Conservation (phyloP, 2,329 filamentous ascomycete genomes). For the Talaromyces islandicus region DNA sequence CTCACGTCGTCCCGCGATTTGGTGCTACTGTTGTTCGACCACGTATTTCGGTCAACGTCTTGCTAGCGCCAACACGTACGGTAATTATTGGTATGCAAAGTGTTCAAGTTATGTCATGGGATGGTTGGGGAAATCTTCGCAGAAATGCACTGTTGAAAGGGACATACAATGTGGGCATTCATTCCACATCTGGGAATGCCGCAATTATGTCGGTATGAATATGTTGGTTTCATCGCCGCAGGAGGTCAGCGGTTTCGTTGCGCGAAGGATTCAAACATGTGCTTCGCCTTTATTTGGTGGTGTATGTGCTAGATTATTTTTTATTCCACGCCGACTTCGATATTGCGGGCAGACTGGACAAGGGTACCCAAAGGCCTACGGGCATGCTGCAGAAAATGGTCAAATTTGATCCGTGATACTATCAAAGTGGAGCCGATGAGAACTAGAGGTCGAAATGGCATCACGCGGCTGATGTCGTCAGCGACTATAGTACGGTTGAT, state of each 20-base stretch:
- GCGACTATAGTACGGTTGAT: constrained; percentile 43
- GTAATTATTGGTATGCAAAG: neutral
- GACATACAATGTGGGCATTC: neutral
- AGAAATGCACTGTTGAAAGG: neutral
- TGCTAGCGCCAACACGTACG: neutral
- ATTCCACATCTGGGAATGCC: neutral
- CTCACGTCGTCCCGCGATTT: neutral
- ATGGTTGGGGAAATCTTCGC: neutral
- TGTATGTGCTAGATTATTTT: constrained; percentile 2
- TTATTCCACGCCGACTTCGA: constrained; percentile 5
- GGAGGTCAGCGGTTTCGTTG: neutral
- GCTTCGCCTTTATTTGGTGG: neutral
- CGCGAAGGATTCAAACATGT: constrained; percentile 7
- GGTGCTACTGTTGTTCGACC: constrained; percentile 15
- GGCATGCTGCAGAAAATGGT: constrained; percentile 8
- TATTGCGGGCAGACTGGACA: neutral
- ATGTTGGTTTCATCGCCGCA: neutral
- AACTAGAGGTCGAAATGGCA: constrained; percentile 20
- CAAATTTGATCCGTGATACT: constrained; percentile 6
- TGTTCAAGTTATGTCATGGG: neutral
- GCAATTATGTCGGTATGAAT: neutral
- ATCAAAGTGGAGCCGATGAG: constrained; percentile 17
- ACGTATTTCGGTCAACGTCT: constrained; percentile 2
- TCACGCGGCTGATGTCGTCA: constrained; percentile 29
- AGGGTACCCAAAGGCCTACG: neutral